Base-by-base conservation (phyloP, 1,284 basidiomycete species). In the Trametes pubescens region DNA sequence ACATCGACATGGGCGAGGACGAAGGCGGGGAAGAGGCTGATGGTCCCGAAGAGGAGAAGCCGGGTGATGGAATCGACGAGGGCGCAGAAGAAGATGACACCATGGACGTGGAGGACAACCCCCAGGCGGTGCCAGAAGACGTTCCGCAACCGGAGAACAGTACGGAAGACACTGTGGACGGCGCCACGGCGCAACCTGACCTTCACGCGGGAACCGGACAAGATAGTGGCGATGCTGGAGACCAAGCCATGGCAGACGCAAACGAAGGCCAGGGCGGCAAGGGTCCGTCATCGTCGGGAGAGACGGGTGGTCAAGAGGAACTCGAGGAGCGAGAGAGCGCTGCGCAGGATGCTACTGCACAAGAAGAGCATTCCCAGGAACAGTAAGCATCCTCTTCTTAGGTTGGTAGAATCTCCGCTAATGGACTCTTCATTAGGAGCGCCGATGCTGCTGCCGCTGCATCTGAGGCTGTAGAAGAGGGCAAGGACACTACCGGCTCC, bases 11-110 rank as follows among this genome's bases (percentile, higher is more conserved):
- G 51, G 79, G 78, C 10, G 68, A 77, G 61, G 77, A 80, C n/a
- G 81, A 79, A n/a, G 81, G 79, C 2, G 74, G 71, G n/a, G 78
- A 79, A 26, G 79, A 79, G 29, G 80, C 79, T 22, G 77, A 76
- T 21, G 54, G 59, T 37, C 61, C 65, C 29, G 66, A 75, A 46
- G 71, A 72, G 16, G 67, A 71, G 35, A 54, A 57, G 38, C 64
- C 62, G 14, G 64, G 57, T 8, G 65, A 67, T 7, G 68, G 55
- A 4, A 38, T 51, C 37, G 47, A 38, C 35, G 62, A 59, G 51
- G 69, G 67, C 40, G 65, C 64, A 40, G 71, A 63, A 26, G 72
- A 70, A 16, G 67, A 64, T n/a, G 67, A 66, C 22, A 32, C 56
- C 11, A 62, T 59, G 51, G 69, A 63, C n/a, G 57, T 66, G 18